Evolutionary conservation across 1,139 yeast species (phyloP).

Genomic region (Zygoascus sp.): DNA sequence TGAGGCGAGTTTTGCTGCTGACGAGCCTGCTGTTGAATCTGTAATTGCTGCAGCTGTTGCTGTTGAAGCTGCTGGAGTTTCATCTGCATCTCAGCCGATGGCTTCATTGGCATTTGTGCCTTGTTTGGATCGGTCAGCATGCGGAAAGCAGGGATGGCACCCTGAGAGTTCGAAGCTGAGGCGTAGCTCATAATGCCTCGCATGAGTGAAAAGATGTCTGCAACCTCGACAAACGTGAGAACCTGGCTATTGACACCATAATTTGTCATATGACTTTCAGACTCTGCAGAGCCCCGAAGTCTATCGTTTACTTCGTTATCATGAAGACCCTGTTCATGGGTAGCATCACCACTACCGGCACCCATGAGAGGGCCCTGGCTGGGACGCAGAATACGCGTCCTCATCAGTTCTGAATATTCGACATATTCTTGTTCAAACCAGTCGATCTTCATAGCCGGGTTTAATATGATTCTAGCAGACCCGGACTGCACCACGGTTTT

Average conservation of each 20-base stretch:
- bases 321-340: constrained; percentile 16
- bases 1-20: constrained; percentile 4
- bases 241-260: constrained; percentile 64
- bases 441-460: constrained; percentile 59
- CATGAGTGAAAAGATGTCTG: constrained; percentile 71
- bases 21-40: constrained; percentile 4
- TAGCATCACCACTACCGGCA: background rate
- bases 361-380: background rate
- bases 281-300: constrained; percentile 17
- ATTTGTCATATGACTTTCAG: constrained; percentile 35
- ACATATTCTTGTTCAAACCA: constrained; percentile 60
- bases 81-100: constrained; percentile 12
- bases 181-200: constrained; percentile 61
- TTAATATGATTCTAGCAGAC: constrained; percentile 55
- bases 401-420: constrained; percentile 35
- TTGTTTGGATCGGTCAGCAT: constrained; percentile 35
- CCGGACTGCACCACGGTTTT: constrained; percentile 61
- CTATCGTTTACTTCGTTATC: constrained; percentile 18
- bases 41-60: constrained; percentile 10
- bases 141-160: constrained; percentile 61
- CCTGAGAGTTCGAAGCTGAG: constrained; percentile 39
- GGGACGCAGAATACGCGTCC: constrained; percentile 20
- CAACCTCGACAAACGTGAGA: constrained; percentile 64
- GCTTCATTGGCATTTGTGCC: constrained; percentile 1
- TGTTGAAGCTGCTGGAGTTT: constrained; percentile 8